phyloP scores from a whole-genome alignment of 192 early-diverging fungal species.

The Coemansia guatemalensis region DNA sequence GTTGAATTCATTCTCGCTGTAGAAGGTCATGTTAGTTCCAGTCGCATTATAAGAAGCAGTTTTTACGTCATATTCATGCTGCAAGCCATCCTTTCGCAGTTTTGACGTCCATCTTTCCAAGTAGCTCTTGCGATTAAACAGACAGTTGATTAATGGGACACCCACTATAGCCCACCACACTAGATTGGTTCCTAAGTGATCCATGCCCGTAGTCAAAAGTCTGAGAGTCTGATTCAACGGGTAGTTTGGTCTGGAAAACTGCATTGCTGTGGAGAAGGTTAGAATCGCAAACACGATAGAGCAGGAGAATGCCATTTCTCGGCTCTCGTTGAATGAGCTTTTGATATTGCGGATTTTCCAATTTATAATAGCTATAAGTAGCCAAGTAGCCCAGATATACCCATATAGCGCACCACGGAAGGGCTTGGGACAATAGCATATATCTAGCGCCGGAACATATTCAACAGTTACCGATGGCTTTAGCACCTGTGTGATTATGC shows the following conservation, averaged over 20 bases:
- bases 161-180: slow-evolving; percentile 54
- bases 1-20: slow-evolving; percentile 15
- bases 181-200: slow-evolving; percentile 38
- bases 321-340: slow-evolving; percentile 53
- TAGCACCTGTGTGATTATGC: slow-evolving; percentile 36
- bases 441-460: slow-evolving; percentile 24
- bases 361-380: slow-evolving; percentile 31
- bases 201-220: slow-evolving; percentile 33
- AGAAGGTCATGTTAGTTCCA: slow-evolving; percentile 5
- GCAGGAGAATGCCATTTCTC: slow-evolving; percentile 41
- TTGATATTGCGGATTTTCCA: slow-evolving; percentile 52
- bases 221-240: slow-evolving; percentile 31
- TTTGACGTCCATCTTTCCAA: slow-evolving; percentile 34
- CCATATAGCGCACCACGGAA: slow-evolving; percentile 30
- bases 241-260: slow-evolving; percentile 29
- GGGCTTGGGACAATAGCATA: slow-evolving; percentile 38
- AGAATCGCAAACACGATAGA: slow-evolving; percentile 33
- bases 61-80: slow-evolving; percentile 39
- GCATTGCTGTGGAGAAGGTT: slow-evolving; percentile 33
- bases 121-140: slow-evolving; percentile 26
- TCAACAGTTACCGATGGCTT: slow-evolving; percentile 22
- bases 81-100: slow-evolving; percentile 37
- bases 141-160: slow-evolving; percentile 33
- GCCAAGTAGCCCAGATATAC: slow-evolving; percentile 45
- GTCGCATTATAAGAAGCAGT: slow-evolving; percentile 6